Evolutionary conservation across 2,329 filamentous ascomycete species (phyloP).

Genomic region (Pseudogymnoascus sp.): DNA sequence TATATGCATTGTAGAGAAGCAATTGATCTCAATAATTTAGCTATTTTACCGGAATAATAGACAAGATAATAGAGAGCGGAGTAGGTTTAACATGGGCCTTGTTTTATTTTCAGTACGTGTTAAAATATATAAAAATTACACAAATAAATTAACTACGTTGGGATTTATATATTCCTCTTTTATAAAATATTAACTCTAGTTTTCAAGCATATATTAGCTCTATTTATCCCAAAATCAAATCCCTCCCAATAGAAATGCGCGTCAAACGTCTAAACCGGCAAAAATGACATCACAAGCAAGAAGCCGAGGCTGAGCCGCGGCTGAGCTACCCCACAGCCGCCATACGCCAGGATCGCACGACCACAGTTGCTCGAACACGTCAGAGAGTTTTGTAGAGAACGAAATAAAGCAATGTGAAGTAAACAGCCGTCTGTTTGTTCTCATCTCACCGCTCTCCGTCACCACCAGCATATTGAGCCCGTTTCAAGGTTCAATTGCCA

Average conservation of each 20-base stretch:
- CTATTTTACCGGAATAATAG: background rate
- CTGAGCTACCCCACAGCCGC: background rate
- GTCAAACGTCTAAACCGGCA: background rate
- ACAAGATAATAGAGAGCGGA: background rate
- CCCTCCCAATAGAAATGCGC: background rate
- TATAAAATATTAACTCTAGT: background rate
- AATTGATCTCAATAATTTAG: background rate
- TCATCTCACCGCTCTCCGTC: background rate
- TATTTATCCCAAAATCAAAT: background rate
- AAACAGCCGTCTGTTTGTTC: background rate
- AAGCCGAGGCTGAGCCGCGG: conserved; percentile 2
- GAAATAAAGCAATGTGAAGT: conserved; percentile 2
- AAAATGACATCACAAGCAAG: conserved; percentile 2
- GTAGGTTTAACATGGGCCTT: background rate
- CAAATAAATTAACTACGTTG: background rate
- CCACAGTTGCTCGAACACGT: background rate
- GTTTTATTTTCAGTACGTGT: background rate
- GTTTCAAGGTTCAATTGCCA: background rate
- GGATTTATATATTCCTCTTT: background rate
- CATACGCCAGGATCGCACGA: background rate
- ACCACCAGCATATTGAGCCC: background rate
- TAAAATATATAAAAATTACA: background rate
- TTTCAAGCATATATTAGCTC: background rate
- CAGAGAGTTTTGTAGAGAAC: background rate
- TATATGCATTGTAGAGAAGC: background rate